These are phyloP conservation scores for Tulasnella sp. DNA, from an alignment of 768 basidiomycete species.

Conservation along the genomic window DNA sequence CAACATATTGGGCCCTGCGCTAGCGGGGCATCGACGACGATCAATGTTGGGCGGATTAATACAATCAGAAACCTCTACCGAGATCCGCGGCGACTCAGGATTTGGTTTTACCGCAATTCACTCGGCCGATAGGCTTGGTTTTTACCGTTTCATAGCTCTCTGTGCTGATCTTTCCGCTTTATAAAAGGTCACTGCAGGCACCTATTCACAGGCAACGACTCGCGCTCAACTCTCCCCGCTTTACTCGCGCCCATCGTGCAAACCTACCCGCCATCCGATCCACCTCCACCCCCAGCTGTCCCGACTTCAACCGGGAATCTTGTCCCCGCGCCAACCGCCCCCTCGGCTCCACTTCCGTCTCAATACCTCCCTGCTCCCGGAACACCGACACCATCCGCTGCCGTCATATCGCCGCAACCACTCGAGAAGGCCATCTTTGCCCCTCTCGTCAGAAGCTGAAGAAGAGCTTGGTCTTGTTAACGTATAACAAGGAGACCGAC, in stretches of 20 bases:
- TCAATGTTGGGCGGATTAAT: neutral
- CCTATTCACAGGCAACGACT: neutral
- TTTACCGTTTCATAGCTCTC: neutral
- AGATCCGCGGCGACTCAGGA: neutral
- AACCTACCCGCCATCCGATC: neutral
- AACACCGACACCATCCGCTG: neutral
- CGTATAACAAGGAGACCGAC: neutral
- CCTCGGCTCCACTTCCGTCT: neutral
- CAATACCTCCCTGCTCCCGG: neutral
- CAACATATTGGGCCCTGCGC: neutral
- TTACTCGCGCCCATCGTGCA: no score
- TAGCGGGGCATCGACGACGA: neutral
- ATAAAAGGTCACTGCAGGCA: neutral
- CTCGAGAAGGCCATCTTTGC: neutral
- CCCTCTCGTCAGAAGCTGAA: neutral
- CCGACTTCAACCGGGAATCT: neutral
- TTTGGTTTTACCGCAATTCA: neutral
- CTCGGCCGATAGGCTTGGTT: neutral
- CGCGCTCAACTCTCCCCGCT: neutral
- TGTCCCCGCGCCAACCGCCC: neutral
- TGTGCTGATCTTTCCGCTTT: neutral
- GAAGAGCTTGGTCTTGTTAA: neutral
- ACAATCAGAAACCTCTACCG: neutral
- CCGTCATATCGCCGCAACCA: neutral
- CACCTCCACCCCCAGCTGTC: neutral